Conservation (phyloP, 164 flowering plant genomes). For the Stephania cephalantha region DNA sequence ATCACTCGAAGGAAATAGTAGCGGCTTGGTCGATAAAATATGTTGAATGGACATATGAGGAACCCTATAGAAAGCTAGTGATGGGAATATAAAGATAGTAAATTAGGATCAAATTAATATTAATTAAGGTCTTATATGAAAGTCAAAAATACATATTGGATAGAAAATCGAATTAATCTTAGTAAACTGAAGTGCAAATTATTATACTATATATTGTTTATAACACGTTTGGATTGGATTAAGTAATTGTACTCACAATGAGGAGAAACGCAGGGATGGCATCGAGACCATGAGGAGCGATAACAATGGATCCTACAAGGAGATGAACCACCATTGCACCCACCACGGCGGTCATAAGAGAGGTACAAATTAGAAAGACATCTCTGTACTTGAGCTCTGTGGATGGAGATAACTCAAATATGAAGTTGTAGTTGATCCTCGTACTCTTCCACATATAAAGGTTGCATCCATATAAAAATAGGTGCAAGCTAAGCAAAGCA, state of each 20-base stretch:
- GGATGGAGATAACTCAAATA: constrained; percentile 70
- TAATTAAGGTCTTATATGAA: too few relatives aligned
- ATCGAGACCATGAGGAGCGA: constrained; percentile 55
- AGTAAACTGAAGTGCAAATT: too few relatives aligned
- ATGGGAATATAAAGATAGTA: background rate
- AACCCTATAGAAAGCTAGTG: constrained; percentile 48
- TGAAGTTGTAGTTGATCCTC: constrained; percentile 92
- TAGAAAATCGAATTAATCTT: too few relatives aligned
- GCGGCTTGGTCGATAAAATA: constrained; percentile 80
- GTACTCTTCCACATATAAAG: constrained; percentile 82
- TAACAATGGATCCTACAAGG: constrained; percentile 47
- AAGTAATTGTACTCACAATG: constrained; percentile 33
- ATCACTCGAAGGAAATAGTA: constrained; percentile 68
- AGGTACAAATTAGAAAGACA: constrained; percentile 83
- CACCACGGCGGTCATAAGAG: constrained; percentile 82
- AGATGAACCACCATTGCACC: constrained; percentile 85
- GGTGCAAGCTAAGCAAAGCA: constrained; percentile 85
- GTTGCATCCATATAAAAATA: constrained; percentile 97
- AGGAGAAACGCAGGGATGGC: constrained; percentile 80
- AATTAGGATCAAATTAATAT: background rate
- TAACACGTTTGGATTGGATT: too few relatives aligned
- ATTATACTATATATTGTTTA: too few relatives aligned
- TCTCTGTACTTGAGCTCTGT: constrained; percentile 83
- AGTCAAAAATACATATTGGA: too few relatives aligned
- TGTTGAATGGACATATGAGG: constrained; percentile 79